Base-by-base conservation (phyloP, 257 asterid genomes). In the Lantana camara region DNA sequence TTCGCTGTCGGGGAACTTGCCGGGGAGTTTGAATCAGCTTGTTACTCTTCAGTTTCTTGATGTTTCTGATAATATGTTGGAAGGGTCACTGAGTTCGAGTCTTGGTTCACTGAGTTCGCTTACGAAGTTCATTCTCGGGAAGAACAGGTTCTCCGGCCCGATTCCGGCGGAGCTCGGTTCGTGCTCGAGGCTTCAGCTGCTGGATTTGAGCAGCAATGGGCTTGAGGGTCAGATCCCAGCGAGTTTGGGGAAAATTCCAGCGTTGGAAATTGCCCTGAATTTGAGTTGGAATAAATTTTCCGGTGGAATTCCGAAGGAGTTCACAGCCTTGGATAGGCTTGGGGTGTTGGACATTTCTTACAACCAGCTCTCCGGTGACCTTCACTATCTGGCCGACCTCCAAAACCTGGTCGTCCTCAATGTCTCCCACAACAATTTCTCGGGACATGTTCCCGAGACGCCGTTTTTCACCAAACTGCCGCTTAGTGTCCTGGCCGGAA, bases 341-440 rank as follows among this genome's bases (percentile, higher is more conserved):
- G 91, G 82, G 37, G 78, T 77, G 4, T 66, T 84, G 32, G 91
- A 84, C 57, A 73, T 84, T 48, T 84, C 91, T 45, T 75, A 84
- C 61, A 84, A 84, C 69, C 80, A 81, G 16, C 85, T 84, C 42
- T 72, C 84, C 10, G 91, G 91, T 3, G 85, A 84, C 55, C 87
- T 84, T 7, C 79, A 71, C 44, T 56, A 61, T 55, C 76, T 84
- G 1, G 73, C 79, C 0, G 74, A 68, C 14, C 81, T 84, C 57
- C 79, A 79, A 37, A 81, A 84, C 62, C 85, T 84, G 1, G 88
- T 84, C 60, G 80, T 73, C 11, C 80, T 84, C 63, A 84, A 84
- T 56, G 66, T 84, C 30, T 84, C 91, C 10, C 58, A 70, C 58
- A 81, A 84, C 60, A 78, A 79, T 40, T 81, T 84, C 49, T 76